Evolutionary conservation across 2,329 filamentous ascomycete species (phyloP).

Genomic region (Arthroderma uncinatum): DNA sequence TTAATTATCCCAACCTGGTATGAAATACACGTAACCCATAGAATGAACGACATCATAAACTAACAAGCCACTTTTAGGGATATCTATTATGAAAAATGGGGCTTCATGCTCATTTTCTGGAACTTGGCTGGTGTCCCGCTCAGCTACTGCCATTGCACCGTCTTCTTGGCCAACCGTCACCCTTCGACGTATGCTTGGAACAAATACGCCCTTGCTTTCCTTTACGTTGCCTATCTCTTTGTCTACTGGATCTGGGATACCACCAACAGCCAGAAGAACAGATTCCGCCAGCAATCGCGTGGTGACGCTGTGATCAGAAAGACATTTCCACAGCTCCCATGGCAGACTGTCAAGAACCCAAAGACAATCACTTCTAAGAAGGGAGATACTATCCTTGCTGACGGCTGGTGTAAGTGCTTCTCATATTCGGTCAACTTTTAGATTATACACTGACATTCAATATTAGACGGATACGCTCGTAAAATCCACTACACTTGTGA

Average conservation of each 20-base stretch:
- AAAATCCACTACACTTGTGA: conserved; percentile 78
- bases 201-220: conserved; percentile 50
- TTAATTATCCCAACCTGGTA: conserved; percentile 77
- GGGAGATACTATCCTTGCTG: conserved; percentile 66
- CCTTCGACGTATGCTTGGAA: conserved; percentile 70
- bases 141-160: conserved; percentile 85
- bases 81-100: conserved; percentile 95
- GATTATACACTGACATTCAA: not conserved
- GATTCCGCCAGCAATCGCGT: conserved; percentile 69
- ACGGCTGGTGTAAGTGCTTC: conserved; percentile 62
- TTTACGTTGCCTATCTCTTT: conserved; percentile 64
- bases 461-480: conserved; percentile 54
- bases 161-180: conserved; percentile 76
- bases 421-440: not conserved
- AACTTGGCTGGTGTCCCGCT: conserved; percentile 85
- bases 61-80: conserved; percentile 44
- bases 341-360: conserved; percentile 71
- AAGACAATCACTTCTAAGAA: conserved; percentile 61
- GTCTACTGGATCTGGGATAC: conserved; percentile 91
- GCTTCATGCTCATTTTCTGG: conserved; percentile 98
- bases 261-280: conserved; percentile 86
- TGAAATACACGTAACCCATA: conserved; percentile 15
- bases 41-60: not conserved
- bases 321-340: conserved; percentile 83
- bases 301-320: conserved; percentile 53